Percentiles rank a stretch among this genome's conserved stretches.
phyloP scores from a whole-genome alignment of 2,329 filamentous ascomycete genomes.

The Aspergillus tubingensis region DNA sequence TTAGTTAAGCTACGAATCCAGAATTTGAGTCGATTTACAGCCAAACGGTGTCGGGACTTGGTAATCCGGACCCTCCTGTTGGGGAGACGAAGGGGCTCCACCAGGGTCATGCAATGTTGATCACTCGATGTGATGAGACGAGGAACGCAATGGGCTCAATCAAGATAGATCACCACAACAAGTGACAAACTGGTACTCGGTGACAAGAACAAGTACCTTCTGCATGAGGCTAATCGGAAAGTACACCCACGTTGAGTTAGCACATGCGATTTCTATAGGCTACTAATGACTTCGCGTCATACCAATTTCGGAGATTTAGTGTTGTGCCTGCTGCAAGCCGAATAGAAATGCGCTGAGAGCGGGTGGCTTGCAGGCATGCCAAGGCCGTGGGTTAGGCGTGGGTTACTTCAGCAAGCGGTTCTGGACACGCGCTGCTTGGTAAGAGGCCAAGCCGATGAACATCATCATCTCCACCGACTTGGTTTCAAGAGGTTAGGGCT shows the following conservation, averaged over 20 bases:
- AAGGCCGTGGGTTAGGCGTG: neutral
- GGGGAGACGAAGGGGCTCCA: neutral
- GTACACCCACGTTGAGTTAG: neutral
- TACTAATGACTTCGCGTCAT: neutral
- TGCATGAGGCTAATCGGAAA: neutral
- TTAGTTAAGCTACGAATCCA: conserved; percentile 7
- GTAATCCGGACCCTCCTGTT: neutral
- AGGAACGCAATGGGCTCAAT: neutral
- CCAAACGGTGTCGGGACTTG: neutral
- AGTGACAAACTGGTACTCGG: neutral
- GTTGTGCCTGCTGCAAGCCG: neutral
- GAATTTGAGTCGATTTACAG: neutral
- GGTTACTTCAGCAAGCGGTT: neutral
- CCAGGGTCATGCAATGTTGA: neutral
- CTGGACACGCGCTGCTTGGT: conserved; percentile 2
- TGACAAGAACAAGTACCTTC: neutral
- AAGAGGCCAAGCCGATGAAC: neutral
- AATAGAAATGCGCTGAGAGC: neutral
- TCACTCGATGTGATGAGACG: neutral
- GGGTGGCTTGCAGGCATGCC: neutral
- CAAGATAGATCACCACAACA: neutral
- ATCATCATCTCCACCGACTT: neutral
- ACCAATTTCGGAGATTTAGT: neutral
- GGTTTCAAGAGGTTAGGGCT: neutral
- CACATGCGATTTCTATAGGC: neutral